Percentiles rank a stretch among this genome's conserved stretches.
Evolutionary conservation across 2,329 filamentous ascomycete genomes (phyloP).

Genomic region (Diaporthe caulivora): DNA sequence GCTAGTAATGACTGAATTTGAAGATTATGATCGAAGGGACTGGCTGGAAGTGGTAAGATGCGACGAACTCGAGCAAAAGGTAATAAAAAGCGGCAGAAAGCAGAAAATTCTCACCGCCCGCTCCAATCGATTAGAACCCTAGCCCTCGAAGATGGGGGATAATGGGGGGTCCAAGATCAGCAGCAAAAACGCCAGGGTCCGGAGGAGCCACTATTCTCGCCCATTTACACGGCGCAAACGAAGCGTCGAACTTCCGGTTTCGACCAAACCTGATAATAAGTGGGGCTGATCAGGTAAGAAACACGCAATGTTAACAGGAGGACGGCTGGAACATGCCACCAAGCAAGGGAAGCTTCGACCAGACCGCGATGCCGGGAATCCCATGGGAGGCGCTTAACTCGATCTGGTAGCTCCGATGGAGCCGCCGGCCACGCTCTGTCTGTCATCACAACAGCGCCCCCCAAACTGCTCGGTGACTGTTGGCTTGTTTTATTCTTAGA

Average conservation of each 20-base stretch:
- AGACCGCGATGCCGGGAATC: background rate
- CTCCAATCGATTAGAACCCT: constrained; percentile 31
- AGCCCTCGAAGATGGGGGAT: background rate
- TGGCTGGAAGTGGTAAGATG: background rate
- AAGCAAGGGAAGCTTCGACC: background rate
- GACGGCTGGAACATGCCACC: background rate
- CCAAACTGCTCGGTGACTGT: background rate
- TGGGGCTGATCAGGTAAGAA: constrained; percentile 2
- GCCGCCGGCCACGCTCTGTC: constrained; percentile 12
- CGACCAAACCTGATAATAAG: background rate
- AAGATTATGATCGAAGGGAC: background rate
- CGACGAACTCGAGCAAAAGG: constrained; percentile 30
- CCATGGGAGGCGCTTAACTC: constrained; percentile 3
- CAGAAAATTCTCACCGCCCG: constrained; percentile 35
- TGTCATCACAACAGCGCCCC: constrained; percentile 5
- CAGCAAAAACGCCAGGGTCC: background rate
- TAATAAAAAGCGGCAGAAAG: constrained; percentile 37
- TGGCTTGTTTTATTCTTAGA: background rate
- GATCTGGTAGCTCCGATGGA: constrained; percentile 34
- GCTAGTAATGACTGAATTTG: background rate
- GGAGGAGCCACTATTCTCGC: background rate
- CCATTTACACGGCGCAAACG: background rate
- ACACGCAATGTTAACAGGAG: background rate
- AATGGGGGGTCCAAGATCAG: background rate
- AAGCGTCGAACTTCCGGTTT: no score